Conservation (phyloP, 352 stramenopile species). For the Pythium plurisporium region DNA sequence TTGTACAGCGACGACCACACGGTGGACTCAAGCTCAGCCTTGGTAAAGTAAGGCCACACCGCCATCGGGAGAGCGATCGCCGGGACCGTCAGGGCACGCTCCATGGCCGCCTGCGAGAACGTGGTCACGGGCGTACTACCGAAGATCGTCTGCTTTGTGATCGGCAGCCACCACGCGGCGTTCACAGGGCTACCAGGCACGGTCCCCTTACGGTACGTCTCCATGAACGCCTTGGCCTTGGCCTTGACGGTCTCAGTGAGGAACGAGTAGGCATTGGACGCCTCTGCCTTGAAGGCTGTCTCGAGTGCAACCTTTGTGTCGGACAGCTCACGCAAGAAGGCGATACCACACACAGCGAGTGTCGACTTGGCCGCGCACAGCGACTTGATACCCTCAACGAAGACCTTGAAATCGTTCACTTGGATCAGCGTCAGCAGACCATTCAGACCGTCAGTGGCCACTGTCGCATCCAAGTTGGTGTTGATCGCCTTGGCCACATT, state of each 20-base stretch:
- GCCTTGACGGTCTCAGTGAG: neutral
- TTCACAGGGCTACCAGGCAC: neutral
- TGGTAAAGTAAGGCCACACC: slow-evolving; percentile 4
- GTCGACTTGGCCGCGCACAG: neutral
- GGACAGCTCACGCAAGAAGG: neutral
- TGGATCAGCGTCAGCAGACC: neutral
- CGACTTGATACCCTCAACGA: neutral
- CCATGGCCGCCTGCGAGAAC: neutral
- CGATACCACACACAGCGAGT: neutral
- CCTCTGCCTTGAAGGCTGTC: neutral
- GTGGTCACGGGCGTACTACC: neutral
- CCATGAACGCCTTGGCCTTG: neutral
- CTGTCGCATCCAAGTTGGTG: neutral
- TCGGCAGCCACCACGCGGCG: neutral
- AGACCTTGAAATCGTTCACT: neutral
- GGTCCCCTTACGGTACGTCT: neutral
- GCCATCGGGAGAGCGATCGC: neutral
- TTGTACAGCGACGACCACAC: neutral
- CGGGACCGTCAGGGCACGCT: neutral
- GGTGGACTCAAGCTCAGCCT: neutral
- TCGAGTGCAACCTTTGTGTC: neutral
- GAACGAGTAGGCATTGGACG: neutral
- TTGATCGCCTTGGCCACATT: neutral
- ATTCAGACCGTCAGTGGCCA: neutral
- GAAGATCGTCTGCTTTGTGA: neutral